These are phyloP conservation scores for Candida koratica DNA, from an alignment of 805 yeast species.

Conservation along the genomic window DNA sequence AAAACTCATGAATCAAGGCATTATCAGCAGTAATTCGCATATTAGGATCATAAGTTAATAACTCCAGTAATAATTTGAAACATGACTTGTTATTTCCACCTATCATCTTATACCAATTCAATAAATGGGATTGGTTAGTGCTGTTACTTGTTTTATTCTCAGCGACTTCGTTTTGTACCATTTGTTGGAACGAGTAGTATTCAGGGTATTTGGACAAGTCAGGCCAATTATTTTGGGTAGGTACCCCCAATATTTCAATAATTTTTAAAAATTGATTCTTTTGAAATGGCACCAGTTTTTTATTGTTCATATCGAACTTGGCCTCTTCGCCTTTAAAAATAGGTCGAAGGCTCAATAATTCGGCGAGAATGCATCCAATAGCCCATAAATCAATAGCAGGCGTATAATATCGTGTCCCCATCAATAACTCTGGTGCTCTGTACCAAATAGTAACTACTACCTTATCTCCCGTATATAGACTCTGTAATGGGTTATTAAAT, in stretches of 20 bases:
- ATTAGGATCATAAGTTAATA: constrained; percentile 82
- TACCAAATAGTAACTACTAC: constrained; percentile 98
- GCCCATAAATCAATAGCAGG: constrained; percentile 91
- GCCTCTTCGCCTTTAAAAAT: constrained; percentile 98
- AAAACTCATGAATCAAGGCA: constrained; percentile 75
- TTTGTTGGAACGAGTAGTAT: constrained; percentile 48
- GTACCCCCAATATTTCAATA: constrained; percentile 90
- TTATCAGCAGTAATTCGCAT: constrained; percentile 72
- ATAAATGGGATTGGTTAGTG: constrained; percentile 63
- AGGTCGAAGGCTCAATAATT: constrained; percentile 81
- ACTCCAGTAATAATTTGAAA: constrained; percentile 54
- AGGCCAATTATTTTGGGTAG: constrained; percentile 76
- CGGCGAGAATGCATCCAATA: constrained; percentile 92
- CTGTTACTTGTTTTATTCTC: constrained; percentile 18
- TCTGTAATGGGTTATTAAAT: constrained; percentile 81
- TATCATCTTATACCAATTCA: constrained; percentile 80
- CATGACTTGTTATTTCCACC: constrained; percentile 74
- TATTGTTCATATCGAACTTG: constrained; percentile 75
- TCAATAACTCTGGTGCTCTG: constrained; percentile 64
- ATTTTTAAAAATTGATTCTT: constrained; percentile 87
- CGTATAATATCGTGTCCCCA: constrained; percentile 44
- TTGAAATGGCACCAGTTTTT: constrained; percentile 91
- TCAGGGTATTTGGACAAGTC: constrained; percentile 80
- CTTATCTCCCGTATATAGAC: constrained; percentile 86
- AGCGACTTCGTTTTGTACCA: constrained; percentile 19